Percentiles rank a stretch among this genome's conserved stretches.
Evolutionary conservation across 768 basidiomycete genomes (phyloP).

Genomic region (Goffeauzyma gilvescens): DNA sequence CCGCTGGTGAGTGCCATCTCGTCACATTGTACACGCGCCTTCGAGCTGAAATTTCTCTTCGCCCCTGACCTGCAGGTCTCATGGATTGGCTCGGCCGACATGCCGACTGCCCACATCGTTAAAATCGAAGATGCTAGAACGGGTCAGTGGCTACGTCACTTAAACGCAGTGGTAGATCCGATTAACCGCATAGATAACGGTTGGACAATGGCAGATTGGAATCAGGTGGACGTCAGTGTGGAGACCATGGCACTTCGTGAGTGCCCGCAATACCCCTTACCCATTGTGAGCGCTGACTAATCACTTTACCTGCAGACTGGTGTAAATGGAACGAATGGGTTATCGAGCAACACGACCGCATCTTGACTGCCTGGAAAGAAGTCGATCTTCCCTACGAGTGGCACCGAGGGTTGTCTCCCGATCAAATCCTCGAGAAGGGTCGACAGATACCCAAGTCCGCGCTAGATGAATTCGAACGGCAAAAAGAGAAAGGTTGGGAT

Average conservation of each 20-base stretch:
- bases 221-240: conserved; percentile 27
- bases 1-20: conserved; percentile 23
- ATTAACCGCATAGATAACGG: conserved; percentile 30
- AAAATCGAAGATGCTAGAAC: conserved; percentile 33
- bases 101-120: conserved; percentile 28
- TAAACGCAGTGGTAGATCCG: conserved; percentile 30
- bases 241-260: conserved; percentile 32
- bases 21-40: not conserved
- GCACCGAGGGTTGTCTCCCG: conserved; percentile 25
- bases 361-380: conserved; percentile 24
- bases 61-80: conserved; percentile 17
- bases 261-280: conserved; percentile 6
- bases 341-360: conserved; percentile 19
- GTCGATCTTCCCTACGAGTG: conserved; percentile 22
- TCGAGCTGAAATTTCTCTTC: not conserved
- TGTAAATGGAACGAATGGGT: conserved; percentile 31
- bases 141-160: conserved; percentile 35
- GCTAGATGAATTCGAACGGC: conserved; percentile 28
- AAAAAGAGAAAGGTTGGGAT: conserved; percentile 32
- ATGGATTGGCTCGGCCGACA: conserved; percentile 32
- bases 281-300: not conserved
- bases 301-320: conserved; percentile 21
- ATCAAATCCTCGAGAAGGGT: conserved; percentile 22
- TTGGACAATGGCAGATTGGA: conserved; percentile 34
- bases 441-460: conserved; percentile 22